Base-by-base conservation (phyloP, 2,329 filamentous ascomycete genomes). In the Curvularia hawaiiensis region DNA sequence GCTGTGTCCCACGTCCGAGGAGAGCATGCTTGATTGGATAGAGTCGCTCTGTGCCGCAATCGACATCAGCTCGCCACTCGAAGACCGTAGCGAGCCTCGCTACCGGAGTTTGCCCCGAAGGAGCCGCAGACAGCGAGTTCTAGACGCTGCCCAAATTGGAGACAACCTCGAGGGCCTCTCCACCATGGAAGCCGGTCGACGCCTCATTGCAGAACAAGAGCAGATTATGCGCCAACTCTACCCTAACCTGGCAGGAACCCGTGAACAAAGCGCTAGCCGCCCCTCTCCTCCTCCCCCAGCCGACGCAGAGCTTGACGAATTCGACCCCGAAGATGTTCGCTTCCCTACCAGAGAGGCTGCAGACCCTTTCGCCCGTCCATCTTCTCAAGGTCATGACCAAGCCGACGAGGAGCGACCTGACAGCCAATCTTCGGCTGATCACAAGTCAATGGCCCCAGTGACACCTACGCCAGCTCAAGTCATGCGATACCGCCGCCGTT, bases 31-130 rank as follows among this genome's bases (percentile, higher is more conserved):
- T 59, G 82, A 82, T 49, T 90, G 90, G 87, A 77, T 91, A 2
- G 87, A 91, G 68, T 80, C 81, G 3, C 78, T 77, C 39, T 90
- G 88, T 67, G 87, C 88, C n/a, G 89, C 87, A 46, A 89, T 92
- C 58, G 88, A 91, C 67, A 84, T 92, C 20, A 85, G 89, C 12
- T 80, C 84, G 0, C 85, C 88, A 1, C 82, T 92, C 39, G 90
- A 92, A 64, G 89, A 91, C 63, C 85, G 90, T 46, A 78, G 71
- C 53, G 76, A 78, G 54, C 76, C 76, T 16, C 72, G 77, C 48
- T 80, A 80, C 59, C 77, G 79, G 49, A 83, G 80, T 51, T 72
- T 82, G 14, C 80, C 80, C 6, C 72, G 80, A 30, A 69, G 80
- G 30, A 73, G 75, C 61, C 61, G 76, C 38, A 69, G 76, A 12